Base-by-base conservation (phyloP, 106 monocot species). In the Dendrobium officinale region DNA sequence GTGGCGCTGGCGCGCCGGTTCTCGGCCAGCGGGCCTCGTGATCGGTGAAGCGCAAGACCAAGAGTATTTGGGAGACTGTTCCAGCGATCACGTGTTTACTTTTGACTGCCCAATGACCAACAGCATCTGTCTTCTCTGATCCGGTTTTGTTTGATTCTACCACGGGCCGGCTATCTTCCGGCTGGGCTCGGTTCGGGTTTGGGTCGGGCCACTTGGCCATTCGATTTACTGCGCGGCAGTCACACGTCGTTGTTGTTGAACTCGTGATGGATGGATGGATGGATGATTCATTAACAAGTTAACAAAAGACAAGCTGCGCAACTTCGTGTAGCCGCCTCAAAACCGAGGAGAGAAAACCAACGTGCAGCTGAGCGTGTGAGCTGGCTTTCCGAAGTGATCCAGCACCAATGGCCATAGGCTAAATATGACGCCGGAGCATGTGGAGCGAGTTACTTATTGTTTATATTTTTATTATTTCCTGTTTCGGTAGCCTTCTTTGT, bases 61-160 rank as follows among this genome's bases (percentile, higher is more conserved):
- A 26, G 64, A n/a, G 24, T 5, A 17, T 5, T 13, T 17, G 58
- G 77, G 61, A 82, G 82, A 82, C 77, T 72, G 72, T 83, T 83
- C 72, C 77, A 27, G 5, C 17, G 24, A 40, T 83, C 83, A 83
- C 78, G 78, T 83, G 83, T 68, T 5, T 40, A 29, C 83, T 83
- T 83, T 83, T 83, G 83, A 83, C 78, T 77, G 47, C 31, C 64
- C 48, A 44, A 77, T 77, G 82, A 82, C 82, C 77, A 77, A 77
- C 31, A 40, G 72, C 78, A 78, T 78, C 78, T 55, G 68, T 55
- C 61, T 22, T 33, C 67, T 80, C 84, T 84, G 80, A 73, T 51
- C 75, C 4, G 2, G 47, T 80, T n/a, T 85, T 54, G 77, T 85
- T 80, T 77, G 49, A 64, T 80, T 37, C 37, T 37, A 2, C 37